phyloP scores from a whole-genome alignment of 306 rosid genomes.

The Lotus japonicus region DNA sequence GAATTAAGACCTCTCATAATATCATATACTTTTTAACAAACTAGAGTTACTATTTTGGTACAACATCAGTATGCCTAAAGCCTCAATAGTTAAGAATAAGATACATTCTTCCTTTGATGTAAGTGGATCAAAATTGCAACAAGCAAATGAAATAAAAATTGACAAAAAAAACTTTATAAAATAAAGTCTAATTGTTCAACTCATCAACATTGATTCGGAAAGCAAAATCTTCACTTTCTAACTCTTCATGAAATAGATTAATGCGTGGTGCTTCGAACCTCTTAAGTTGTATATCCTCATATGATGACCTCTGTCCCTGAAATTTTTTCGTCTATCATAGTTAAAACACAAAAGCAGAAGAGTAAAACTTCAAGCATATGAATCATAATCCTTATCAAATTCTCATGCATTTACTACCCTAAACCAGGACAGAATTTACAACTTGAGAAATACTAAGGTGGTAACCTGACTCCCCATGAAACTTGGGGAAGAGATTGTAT shows the following conservation, averaged over 20 bases:
- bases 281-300: conserved; percentile 33
- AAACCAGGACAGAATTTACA: conserved; percentile 3
- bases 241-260: conserved; percentile 66
- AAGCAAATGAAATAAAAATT: neutral
- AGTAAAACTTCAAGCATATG: neutral
- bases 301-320: conserved; percentile 55
- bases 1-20: no score
- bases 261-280: conserved; percentile 36
- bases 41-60: neutral
- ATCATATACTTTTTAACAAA: neutral
- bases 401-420: neutral
- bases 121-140: conserved; percentile 1
- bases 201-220: conserved; percentile 70
- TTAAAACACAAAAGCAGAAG: conserved; percentile 5
- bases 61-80: neutral
- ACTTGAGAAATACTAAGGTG: neutral
- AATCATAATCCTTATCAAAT: neutral
- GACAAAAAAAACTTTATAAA: neutral
- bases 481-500: neutral
- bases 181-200: conserved; percentile 35
- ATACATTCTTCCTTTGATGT: neutral
- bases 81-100: neutral
- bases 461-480: neutral
- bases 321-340: neutral
- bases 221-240: conserved; percentile 76